These are phyloP conservation scores for Epipyxis sp. DNA, from an alignment of 108 stramenopile species.

Conservation along the genomic window DNA sequence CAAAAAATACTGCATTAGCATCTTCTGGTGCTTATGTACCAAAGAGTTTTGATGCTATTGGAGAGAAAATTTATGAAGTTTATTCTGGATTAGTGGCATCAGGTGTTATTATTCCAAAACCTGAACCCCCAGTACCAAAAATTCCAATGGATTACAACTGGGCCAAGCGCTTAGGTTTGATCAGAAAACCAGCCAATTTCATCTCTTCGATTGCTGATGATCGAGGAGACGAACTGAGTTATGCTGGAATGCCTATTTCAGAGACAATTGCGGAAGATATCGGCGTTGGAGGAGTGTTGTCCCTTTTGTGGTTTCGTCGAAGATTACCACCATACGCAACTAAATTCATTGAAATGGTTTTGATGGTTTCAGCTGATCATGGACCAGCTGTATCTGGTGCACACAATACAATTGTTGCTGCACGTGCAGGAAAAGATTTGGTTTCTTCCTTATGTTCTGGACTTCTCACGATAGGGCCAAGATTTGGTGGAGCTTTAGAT, in stretches of 20 bases:
- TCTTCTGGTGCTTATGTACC: slow-evolving; percentile 77
- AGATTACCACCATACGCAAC: slow-evolving; percentile 76
- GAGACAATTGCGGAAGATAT: slow-evolving; percentile 74
- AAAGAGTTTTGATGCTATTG: slow-evolving; percentile 73
- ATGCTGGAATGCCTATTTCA: slow-evolving; percentile 79
- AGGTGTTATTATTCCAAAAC: slow-evolving; percentile 37
- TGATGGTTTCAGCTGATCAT: slow-evolving; percentile 83
- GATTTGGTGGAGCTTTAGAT: slow-evolving; percentile 86
- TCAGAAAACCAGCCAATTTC: slow-evolving; percentile 84
- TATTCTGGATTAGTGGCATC: slow-evolving; percentile 47
- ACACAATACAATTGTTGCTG: slow-evolving; percentile 85
- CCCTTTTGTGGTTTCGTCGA: slow-evolving; percentile 82
- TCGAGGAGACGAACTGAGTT: slow-evolving; percentile 78
- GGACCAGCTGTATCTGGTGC: slow-evolving; percentile 80
- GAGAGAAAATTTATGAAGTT: slow-evolving; percentile 61
- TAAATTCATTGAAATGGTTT: slow-evolving; percentile 86
- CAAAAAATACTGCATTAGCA: slow-evolving; percentile 72
- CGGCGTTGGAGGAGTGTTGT: slow-evolving; percentile 78
- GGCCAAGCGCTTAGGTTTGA: slow-evolving; percentile 80
- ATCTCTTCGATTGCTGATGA: slow-evolving; percentile 85
- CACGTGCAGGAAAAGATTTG: slow-evolving; percentile 82
- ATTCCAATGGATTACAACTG: slow-evolving; percentile 85
- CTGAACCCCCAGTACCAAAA: slow-evolving; percentile 46
- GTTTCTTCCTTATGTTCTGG: slow-evolving; percentile 77
- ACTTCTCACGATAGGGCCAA: slow-evolving; percentile 77